Percentiles rank a stretch among this genome's conserved stretches.
These are phyloP conservation scores for Pseudodiploospora longispora DNA, from an alignment of 2,329 filamentous ascomycete genomes.

Conservation along the genomic window DNA sequence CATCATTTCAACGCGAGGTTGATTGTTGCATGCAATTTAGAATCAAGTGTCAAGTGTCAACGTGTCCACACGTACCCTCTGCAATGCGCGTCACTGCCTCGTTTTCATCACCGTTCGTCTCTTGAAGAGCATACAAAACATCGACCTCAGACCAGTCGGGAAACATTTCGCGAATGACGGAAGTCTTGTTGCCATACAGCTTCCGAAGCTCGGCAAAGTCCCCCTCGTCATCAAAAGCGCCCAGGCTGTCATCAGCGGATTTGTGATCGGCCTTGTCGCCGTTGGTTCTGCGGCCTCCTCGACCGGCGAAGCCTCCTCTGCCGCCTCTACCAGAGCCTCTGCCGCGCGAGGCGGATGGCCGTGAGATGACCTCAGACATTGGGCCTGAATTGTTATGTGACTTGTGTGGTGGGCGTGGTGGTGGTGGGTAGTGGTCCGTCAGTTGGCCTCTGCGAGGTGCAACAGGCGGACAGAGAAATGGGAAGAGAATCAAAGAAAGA, in stretches of 20 bases:
- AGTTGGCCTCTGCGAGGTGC: constrained; percentile 29
- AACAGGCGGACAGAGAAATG: constrained; percentile 22
- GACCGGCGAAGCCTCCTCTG: constrained; percentile 65
- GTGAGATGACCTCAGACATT: constrained; percentile 94
- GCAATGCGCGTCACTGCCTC: constrained; percentile 70
- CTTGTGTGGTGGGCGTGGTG: constrained; percentile 17
- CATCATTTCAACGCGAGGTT: neutral
- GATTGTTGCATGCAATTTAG: constrained; percentile 12
- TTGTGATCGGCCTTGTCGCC: constrained; percentile 55
- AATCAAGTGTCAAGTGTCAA: neutral
- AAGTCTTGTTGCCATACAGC: constrained; percentile 72
- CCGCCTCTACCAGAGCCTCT: constrained; percentile 86
- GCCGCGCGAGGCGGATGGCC: constrained; percentile 76
- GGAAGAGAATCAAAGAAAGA: constrained; percentile 20
- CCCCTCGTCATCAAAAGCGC: constrained; percentile 68
- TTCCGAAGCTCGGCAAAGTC: constrained; percentile 90
- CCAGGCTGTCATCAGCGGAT: constrained; percentile 48
- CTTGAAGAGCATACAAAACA: constrained; percentile 84
- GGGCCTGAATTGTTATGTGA: constrained; percentile 36
- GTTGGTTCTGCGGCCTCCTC: constrained; percentile 67
- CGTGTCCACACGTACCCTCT: constrained; percentile 67
- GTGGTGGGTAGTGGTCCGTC: constrained; percentile 23
- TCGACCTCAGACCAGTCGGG: constrained; percentile 93
- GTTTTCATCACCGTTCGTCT: constrained; percentile 73
- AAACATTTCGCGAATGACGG: constrained; percentile 85